Percentiles rank a stretch among this genome's conserved stretches.
These are phyloP conservation scores for Komagataea norvegica DNA, from an alignment of 1,139 yeast genomes.

Conservation along the genomic window DNA sequence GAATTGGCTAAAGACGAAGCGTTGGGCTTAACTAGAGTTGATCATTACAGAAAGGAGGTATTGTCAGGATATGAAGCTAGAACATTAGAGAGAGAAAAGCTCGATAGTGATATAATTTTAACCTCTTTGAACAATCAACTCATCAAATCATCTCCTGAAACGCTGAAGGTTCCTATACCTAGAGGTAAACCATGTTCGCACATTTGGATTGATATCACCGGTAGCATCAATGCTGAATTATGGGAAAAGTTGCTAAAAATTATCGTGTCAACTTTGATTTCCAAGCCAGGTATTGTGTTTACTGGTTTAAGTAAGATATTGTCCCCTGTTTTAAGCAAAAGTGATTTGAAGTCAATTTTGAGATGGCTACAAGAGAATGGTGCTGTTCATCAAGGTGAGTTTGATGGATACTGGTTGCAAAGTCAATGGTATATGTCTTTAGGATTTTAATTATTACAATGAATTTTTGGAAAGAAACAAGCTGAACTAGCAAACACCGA, in stretches of 20 bases:
- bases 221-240: constrained; percentile 50
- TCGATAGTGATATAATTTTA: constrained; percentile 58
- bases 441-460: constrained; percentile 12
- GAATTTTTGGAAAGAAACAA: too few species aligned
- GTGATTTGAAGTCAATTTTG: constrained; percentile 48
- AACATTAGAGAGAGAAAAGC: constrained; percentile 51
- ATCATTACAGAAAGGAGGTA: constrained; percentile 40
- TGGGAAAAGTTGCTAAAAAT: constrained; percentile 56
- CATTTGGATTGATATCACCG: constrained; percentile 68
- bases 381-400: constrained; percentile 36
- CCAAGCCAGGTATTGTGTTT: constrained; percentile 60
- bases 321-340: constrained; percentile 39
- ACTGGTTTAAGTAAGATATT: constrained; percentile 25
- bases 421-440: constrained; percentile 46
- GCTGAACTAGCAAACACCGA: too few species aligned
- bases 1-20: constrained; percentile 38
- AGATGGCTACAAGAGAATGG: constrained; percentile 52
- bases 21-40: constrained; percentile 47
- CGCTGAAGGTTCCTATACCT: constrained; percentile 37
- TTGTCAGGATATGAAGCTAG: constrained; percentile 59
- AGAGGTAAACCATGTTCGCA: constrained; percentile 58
- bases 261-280: constrained; percentile 46
- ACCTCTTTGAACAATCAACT: constrained; percentile 16
- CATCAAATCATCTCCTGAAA: constrained; percentile 11
- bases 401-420: constrained; percentile 46